phyloP scores from a whole-genome alignment of 495 filamentous ascomycete genomes.

The Pseudomonodictys pantanalensis region DNA sequence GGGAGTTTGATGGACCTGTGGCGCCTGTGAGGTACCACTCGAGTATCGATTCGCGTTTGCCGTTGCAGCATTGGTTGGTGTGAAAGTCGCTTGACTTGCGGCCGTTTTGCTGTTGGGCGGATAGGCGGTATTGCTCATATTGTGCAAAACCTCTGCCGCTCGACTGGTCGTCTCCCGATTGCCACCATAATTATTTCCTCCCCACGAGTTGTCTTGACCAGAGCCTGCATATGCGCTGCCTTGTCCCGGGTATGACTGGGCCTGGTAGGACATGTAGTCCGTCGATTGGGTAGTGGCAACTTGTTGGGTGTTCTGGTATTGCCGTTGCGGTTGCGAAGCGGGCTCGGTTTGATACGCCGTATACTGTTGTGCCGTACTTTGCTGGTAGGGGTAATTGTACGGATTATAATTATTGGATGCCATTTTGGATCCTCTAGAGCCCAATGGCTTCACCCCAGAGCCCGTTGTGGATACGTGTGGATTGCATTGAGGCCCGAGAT shows the following conservation, averaged over 20 bases:
- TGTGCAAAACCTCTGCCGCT: slow-evolving; percentile 27
- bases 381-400: slow-evolving; percentile 24
- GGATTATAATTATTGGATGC: slow-evolving; percentile 16
- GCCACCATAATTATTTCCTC: slow-evolving; percentile 12
- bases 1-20: slow-evolving; percentile 8
- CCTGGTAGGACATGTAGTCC: slow-evolving; percentile 21
- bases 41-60: slow-evolving; percentile 12
- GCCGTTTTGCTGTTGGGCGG: not conserved
- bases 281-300: slow-evolving; percentile 20
- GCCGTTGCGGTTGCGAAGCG: slow-evolving; percentile 1
- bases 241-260: slow-evolving; percentile 16
- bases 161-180: slow-evolving; percentile 8
- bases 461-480: not conserved
- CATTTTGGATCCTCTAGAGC: not conserved
- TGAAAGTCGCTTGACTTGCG: slow-evolving; percentile 10
- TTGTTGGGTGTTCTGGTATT: slow-evolving; percentile 10
- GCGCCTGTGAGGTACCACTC: slow-evolving; percentile 4
- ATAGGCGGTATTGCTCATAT: slow-evolving; percentile 32
- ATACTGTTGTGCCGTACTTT: slow-evolving; percentile 21
- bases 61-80: slow-evolving; percentile 12
- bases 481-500: not conserved
- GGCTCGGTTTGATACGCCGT: slow-evolving; percentile 17
- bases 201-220: slow-evolving; percentile 19
- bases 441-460: not conserved
- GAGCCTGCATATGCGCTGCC: slow-evolving; percentile 2